Evolutionary conservation across 2,329 filamentous ascomycete species (phyloP), one percentile per base, ranked within the genome.

Genomic region (Fusarium denticulatum): DNA sequence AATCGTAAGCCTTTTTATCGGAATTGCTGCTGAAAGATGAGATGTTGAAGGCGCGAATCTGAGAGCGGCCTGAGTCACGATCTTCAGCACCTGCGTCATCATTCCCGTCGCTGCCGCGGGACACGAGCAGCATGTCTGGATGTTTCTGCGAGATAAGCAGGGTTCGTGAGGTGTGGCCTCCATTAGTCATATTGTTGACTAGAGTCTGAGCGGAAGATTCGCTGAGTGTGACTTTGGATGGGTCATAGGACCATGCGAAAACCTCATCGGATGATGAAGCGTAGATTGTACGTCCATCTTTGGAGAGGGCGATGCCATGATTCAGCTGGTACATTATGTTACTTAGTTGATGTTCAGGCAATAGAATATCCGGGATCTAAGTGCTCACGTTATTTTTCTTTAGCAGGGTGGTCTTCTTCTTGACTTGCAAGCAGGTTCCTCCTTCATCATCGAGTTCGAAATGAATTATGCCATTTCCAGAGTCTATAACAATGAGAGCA

Each of bases 101-200:
- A 78, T 95, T 94, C 36, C 84, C 83, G 42, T 85, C 83, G 75
- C 89, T 92, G 45, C 92, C 92, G 63, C 91, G 88, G 43, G 89
- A 92, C 37, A 94, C 87, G 49, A 94, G 81, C 8, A 95, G 83
- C 67, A 88, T 83, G 26, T 87, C 88, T 1, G 89, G 86, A 14
- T 85, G 81, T 39, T 85, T 85, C 18, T 83, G 79, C 0, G 92
- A 90, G 22, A 92, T 82, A 30, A 93, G 85, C 3, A 95, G 83
- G 0, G 92, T 94, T 37, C 93, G 87, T 1, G 91, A 92, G 7
- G 85, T 88, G 74, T 94, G 92, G 46, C 90, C 91, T 12, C 84
- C 80, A 62, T 87, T 87, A 71, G 76, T 85, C 91, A 94, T 93
- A 70, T 89, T 89, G 45, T 83, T 83, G 50, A 95, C 84, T 9